Evolutionary conservation across 495 filamentous ascomycete species (phyloP), one percentile per base, ranked within the genome.

Genomic region (Apiosordaria backusii): DNA sequence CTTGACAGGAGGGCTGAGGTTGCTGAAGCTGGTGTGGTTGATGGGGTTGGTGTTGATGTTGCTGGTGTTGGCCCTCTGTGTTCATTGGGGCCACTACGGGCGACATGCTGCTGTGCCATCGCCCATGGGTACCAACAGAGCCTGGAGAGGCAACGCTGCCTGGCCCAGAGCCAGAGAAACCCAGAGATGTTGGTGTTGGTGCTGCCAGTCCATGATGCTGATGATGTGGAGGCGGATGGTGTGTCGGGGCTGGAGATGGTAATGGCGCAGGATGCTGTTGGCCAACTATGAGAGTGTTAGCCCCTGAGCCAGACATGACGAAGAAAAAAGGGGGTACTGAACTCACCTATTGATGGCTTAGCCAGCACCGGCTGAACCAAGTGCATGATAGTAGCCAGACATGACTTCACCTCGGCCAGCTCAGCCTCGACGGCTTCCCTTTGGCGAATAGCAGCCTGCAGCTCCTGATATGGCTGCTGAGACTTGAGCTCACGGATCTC

Each of bases 391-490:
- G 81, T 77, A 50, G 82, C 80, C 66, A 96, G 74, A 27, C 83
- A 81, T 73, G 81, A 80, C 70, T 84, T 87, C 53, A 93, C 84
- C 60, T 90, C 87, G 50, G 81, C 82, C 74, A 92, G 91, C 73
- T 94, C 91, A 27, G 83, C 83, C 75, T 89, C 82, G 35, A 89
- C 83, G 10, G 83, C 80, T 69, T 90, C 88, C 81, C 90, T 92
- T 74, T 90, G 85, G 45, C 83, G 81, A 45, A 91, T 66, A 15
- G 84, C 89, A 22, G 82, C 78, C 79, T 92, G 90, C 15, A 94
- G 84, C 71, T 96, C 90, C 68, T 88, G 85, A 69, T 91, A 91
- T 0, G 92, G 90, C 72, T 92, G 87, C 76, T 91, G 89, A 5
- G 84, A 85, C 19, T 86, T 81, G 61, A 80, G 75, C 67, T 79